A percentile compares a stretch with the other conserved stretches of the same genome.
Evolutionary conservation across 345 rosid genomes (phyloP).

Genomic region (Garcia nutans): DNA sequence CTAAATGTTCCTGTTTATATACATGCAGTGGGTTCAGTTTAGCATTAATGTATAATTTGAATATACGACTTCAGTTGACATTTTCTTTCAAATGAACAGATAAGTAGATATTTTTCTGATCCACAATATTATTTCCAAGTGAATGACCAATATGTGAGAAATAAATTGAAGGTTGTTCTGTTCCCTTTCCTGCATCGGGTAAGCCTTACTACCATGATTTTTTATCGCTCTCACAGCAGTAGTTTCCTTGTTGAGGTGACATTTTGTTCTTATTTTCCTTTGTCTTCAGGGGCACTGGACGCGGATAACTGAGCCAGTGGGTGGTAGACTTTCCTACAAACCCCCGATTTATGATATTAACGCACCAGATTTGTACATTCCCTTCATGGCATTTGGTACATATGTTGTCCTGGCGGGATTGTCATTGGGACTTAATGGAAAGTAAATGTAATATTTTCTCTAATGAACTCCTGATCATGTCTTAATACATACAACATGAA

Average conservation of each 20-base stretch:
- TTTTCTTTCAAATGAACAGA: constrained; percentile 47
- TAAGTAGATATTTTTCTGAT: constrained; percentile 86
- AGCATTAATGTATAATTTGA: background rate
- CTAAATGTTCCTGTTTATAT: background rate
- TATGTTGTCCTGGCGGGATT: constrained; percentile 88
- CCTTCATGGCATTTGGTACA: constrained; percentile 93
- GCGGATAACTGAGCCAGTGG: constrained; percentile 90
- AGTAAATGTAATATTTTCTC: constrained; percentile 50
- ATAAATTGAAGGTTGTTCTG: constrained; percentile 90
- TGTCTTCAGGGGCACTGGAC: constrained; percentile 89
- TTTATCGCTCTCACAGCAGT: background rate
- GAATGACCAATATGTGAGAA: constrained; percentile 93
- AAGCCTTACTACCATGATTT: constrained; percentile 21
- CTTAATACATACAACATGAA: background rate
- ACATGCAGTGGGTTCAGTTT: background rate
- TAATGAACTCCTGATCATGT: background rate
- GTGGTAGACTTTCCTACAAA: constrained; percentile 94
- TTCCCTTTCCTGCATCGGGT: constrained; percentile 94
- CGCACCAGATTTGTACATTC: constrained; percentile 94
- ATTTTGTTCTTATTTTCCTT: constrained; percentile 1
- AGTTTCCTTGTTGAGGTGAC: background rate
- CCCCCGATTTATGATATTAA: constrained; percentile 90
- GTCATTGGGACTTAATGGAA: constrained; percentile 72
- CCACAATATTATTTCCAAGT: constrained; percentile 98
- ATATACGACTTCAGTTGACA: background rate